Evolutionary conservation across 1,284 basidiomycete species (phyloP).

Genomic region (Mixia osmundae): DNA sequence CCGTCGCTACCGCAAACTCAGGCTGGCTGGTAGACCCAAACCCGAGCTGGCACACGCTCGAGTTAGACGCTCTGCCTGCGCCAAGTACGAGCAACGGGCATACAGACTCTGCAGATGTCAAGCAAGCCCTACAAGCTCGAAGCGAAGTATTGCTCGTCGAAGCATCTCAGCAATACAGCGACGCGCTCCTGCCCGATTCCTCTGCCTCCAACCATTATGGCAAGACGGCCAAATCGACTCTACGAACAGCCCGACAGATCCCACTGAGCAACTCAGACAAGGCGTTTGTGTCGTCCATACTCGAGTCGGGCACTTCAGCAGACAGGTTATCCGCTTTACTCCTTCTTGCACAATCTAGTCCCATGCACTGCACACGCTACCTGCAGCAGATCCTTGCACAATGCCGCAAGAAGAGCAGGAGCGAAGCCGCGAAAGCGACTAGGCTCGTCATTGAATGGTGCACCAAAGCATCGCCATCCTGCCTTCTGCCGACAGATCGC

Average conservation of each 20-base stretch:
- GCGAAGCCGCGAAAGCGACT: slow-evolving; percentile 71
- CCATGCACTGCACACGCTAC: slow-evolving; percentile 47
- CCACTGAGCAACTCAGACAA: slow-evolving; percentile 36
- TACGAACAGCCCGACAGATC: no score
- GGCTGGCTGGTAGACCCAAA: slow-evolving; percentile 30
- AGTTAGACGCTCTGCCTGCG: no score
- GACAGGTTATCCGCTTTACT: slow-evolving; percentile 84
- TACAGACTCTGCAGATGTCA: slow-evolving; percentile 21
- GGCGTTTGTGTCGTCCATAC: slow-evolving; percentile 57
- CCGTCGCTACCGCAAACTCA: background rate
- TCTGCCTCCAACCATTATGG: slow-evolving; percentile 3
- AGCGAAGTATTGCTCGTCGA: slow-evolving; percentile 12
- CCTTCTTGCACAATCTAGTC: slow-evolving; percentile 69
- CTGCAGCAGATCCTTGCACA: slow-evolving; percentile 45
- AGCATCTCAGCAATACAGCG: slow-evolving; percentile 12
- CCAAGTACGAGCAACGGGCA: slow-evolving; percentile 24
- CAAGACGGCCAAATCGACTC: slow-evolving; percentile 12
- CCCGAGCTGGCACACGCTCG: slow-evolving; percentile 35
- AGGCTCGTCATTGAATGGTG: slow-evolving; percentile 88
- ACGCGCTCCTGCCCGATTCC: slow-evolving; percentile 12
- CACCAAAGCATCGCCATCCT: no score
- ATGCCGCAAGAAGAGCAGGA: slow-evolving; percentile 61
- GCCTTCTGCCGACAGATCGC: slow-evolving; percentile 40
- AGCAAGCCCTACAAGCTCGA: slow-evolving; percentile 9
- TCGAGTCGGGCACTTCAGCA: slow-evolving; percentile 67